These are phyloP conservation scores for Castanea crenata DNA, from an alignment of 306 rosid genomes.

Conservation along the genomic window DNA sequence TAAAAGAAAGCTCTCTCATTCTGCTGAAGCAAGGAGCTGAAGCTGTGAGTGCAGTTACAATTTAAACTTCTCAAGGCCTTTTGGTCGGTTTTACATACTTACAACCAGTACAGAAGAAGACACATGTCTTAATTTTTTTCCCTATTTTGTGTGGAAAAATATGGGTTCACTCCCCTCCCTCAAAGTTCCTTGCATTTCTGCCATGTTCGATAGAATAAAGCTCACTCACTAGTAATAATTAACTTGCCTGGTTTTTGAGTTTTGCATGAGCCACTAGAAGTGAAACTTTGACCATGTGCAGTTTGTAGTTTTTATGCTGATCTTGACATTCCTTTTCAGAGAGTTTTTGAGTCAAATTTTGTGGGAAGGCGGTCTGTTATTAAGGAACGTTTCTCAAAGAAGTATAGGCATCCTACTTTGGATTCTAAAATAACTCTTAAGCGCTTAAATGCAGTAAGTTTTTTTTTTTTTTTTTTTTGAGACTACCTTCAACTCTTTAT, in stretches of 20 bases:
- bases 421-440: slow-evolving; percentile 82
- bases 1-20: slow-evolving; percentile 24
- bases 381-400: slow-evolving; percentile 91
- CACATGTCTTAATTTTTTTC: not conserved
- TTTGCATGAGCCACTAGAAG: not conserved
- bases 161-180: not conserved
- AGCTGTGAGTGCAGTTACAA: slow-evolving; percentile 42
- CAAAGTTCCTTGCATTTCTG: not conserved
- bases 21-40: slow-evolving; percentile 65
- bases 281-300: not conserved
- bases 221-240: not conserved
- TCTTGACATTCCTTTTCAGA: slow-evolving; percentile 36
- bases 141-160: not conserved
- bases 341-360: slow-evolving; percentile 73
- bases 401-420: slow-evolving; percentile 83
- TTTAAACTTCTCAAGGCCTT: not conserved
- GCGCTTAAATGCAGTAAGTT: slow-evolving; percentile 71
- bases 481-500: not conserved
- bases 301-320: slow-evolving; percentile 5
- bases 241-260: not conserved
- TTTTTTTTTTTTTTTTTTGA: not conserved
- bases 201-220: not conserved
- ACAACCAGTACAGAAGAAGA: not conserved
- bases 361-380: slow-evolving; percentile 75
- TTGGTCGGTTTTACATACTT: not conserved